Conservation (phyloP, 177 flowering plant genomes). For the Vitis hybrid region DNA sequence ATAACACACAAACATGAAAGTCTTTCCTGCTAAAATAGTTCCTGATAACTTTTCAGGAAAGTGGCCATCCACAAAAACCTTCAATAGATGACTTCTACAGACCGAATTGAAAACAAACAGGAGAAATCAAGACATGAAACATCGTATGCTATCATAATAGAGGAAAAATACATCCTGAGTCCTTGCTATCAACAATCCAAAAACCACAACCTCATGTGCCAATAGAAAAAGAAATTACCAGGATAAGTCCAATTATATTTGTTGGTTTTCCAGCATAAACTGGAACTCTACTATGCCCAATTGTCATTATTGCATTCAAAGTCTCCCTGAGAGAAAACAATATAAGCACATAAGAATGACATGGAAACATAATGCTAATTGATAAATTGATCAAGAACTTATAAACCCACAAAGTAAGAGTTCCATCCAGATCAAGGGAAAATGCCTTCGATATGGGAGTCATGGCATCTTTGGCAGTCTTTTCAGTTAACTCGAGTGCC, state of each 20-base stretch:
- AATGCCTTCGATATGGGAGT: conserved; percentile 89
- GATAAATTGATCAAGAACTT: conserved; percentile 12
- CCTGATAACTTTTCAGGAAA: too few relatives aligned
- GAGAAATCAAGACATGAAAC: background rate
- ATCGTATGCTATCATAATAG: background rate
- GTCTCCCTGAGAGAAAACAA: conserved; percentile 52
- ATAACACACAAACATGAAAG: too few relatives aligned
- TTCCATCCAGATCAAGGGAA: conserved; percentile 87
- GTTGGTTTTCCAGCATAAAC: conserved; percentile 62
- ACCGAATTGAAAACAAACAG: background rate
- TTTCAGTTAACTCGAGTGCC: conserved; percentile 90
- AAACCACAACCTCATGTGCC: background rate
- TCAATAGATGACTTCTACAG: too few relatives aligned
- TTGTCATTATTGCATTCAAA: conserved; percentile 74
- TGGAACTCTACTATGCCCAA: conserved; percentile 93
- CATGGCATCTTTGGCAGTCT: conserved; percentile 96
- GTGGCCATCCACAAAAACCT: too few relatives aligned
- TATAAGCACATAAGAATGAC: conserved; percentile 5
- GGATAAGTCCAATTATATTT: conserved; percentile 78
- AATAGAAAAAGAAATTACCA: conserved; percentile 45
- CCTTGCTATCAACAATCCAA: background rate
- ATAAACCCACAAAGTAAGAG: conserved; percentile 82
- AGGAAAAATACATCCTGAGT: background rate
- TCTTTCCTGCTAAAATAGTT: too few relatives aligned
- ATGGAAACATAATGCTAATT: background rate